phyloP scores from a whole-genome alignment of 2,329 filamentous ascomycete genomes.

The Chaetomiaceae sp. region DNA sequence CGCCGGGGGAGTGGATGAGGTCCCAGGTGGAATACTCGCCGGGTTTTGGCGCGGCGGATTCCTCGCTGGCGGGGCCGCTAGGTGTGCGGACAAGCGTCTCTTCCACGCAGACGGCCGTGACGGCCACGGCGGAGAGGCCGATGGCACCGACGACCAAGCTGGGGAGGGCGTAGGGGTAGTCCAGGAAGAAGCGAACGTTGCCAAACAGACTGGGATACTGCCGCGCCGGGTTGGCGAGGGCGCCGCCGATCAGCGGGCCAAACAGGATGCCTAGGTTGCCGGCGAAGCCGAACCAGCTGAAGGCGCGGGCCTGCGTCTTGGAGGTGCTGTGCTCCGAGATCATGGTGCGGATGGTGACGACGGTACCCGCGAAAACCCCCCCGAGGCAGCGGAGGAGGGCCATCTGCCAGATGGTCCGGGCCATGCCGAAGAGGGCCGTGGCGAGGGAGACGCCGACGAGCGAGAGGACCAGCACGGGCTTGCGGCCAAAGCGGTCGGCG shows the following conservation, averaged over 20 bases:
- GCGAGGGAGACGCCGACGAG: conserved; percentile 59
- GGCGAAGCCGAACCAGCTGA: conserved; percentile 72
- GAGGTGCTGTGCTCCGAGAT: conserved; percentile 67
- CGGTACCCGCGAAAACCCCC: conserved; percentile 68
- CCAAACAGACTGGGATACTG: conserved; percentile 60
- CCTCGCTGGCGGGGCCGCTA: conserved; percentile 14
- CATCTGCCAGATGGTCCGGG: conserved; percentile 67
- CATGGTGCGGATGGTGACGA: conserved; percentile 74
- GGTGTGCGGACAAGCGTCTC: conserved; percentile 49
- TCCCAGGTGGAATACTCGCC: conserved; percentile 43
- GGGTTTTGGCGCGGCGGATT: conserved; percentile 21
- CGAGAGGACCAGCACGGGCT: conserved; percentile 66
- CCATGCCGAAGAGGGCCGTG: conserved; percentile 64
- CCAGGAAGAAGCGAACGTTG: conserved; percentile 51
- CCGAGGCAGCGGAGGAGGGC: conserved; percentile 65
- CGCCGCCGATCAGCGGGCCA: conserved; percentile 66
- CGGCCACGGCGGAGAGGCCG: conserved; percentile 49
- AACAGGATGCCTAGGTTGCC: conserved; percentile 71
- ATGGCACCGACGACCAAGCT: conserved; percentile 55
- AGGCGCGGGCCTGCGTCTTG: conserved; percentile 66
- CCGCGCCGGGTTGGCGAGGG: conserved; percentile 60
- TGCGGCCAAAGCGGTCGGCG: conserved; percentile 65
- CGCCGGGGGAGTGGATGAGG: conserved; percentile 60
- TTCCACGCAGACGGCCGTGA: conserved; percentile 54
- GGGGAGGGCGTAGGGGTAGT: conserved; percentile 63